Evolutionary conservation across 1,284 basidiomycete genomes (phyloP), one percentile per base, ranked within the genome.

Genomic region (Papiliotrema nemorosa): DNA sequence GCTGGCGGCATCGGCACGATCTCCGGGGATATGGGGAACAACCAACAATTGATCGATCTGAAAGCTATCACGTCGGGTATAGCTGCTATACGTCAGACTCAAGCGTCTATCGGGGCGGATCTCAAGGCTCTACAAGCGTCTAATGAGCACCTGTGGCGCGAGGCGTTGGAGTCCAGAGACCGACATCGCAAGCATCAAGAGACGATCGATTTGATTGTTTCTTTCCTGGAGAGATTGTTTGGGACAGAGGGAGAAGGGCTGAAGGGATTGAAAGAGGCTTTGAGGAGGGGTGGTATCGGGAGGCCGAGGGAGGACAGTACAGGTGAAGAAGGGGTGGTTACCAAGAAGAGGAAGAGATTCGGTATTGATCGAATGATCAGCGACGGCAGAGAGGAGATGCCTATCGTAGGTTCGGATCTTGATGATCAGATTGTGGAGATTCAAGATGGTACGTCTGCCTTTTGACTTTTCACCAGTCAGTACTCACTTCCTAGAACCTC

Each of bases 151-250:
- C 75, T 98, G 4, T 98, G 94, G 93, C 85, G 91, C 66, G 92
- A 98, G 66, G 86, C 90, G 0, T 77, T 92, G 59, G 80, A 85
- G 34, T 84, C 88, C 3, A 77, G 88, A 9, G 83, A 87, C 59
- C 81, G 86, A 52, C 85, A 92, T 65, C 85, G 90, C 65, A 90
- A 89, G 64, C 91, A 96, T 61, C 88, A 96, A 65, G 93, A 97
- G 71, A 97, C 91, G n/a, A 92, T 97, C 67, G 92, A 96, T 68
- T 81, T 90, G 52, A 97, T 98, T 57, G 80, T 98, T 56, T 87
- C 90, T 54, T 97, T 98, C 75, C 77, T 98, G 44, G 92, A 91
- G 18, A 85, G 90, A 25, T 86, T 97, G 2, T 97, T 97, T 75
- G 91, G 91, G 3, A 73, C 67, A 20, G 72, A 74, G 45, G 71